These are phyloP conservation scores for Rhodofomes roseus DNA, from an alignment of 1,284 basidiomycete species.

Conservation along the genomic window DNA sequence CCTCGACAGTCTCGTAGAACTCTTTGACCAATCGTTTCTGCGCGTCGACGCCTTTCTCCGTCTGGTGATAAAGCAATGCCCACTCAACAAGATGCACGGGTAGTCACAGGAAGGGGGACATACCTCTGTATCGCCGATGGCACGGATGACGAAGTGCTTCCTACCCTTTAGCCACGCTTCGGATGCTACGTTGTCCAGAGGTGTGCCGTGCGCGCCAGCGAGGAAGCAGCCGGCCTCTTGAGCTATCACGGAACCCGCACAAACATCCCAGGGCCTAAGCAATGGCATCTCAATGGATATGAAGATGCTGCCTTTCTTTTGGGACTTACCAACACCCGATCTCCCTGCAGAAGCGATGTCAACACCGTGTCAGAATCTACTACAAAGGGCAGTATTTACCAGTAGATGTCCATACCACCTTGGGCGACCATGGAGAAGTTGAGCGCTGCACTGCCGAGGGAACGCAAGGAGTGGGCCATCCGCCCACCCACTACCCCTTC, in stretches of 20 bases:
- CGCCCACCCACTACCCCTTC: slow-evolving; percentile 66
- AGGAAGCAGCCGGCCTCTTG: slow-evolving; percentile 85
- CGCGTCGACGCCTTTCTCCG: slow-evolving; percentile 63
- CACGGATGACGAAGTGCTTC: slow-evolving; percentile 82
- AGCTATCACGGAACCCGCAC: slow-evolving; percentile 90
- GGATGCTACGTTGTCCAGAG: slow-evolving; percentile 50
- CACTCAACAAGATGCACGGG: not conserved
- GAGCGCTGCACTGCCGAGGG: slow-evolving; percentile 82
- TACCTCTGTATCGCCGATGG: slow-evolving; percentile 57
- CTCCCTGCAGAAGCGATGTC: slow-evolving; percentile 53
- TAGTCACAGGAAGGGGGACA: slow-evolving; percentile 16
- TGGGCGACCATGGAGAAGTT: slow-evolving; percentile 84
- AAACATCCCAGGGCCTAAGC: slow-evolving; percentile 84
- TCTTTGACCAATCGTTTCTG: slow-evolving; percentile 82
- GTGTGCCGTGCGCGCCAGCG: slow-evolving; percentile 59
- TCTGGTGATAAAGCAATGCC: slow-evolving; percentile 29
- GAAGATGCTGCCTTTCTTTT: slow-evolving; percentile 8
- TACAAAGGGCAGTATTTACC: slow-evolving; percentile 35
- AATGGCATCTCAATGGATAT: not conserved
- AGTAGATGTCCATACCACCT: slow-evolving; percentile 81
- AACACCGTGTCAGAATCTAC: not conserved
- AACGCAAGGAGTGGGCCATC: slow-evolving; percentile 87
- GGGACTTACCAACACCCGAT: slow-evolving; percentile 74
- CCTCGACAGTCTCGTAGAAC: slow-evolving; percentile 81
- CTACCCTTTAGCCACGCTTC: slow-evolving; percentile 77